A percentile compares a stretch with the other conserved stretches of the same genome.
These are phyloP conservation scores for Oryza rufipogon DNA, from an alignment of 176 grass and related monocot species.

Conservation along the genomic window DNA sequence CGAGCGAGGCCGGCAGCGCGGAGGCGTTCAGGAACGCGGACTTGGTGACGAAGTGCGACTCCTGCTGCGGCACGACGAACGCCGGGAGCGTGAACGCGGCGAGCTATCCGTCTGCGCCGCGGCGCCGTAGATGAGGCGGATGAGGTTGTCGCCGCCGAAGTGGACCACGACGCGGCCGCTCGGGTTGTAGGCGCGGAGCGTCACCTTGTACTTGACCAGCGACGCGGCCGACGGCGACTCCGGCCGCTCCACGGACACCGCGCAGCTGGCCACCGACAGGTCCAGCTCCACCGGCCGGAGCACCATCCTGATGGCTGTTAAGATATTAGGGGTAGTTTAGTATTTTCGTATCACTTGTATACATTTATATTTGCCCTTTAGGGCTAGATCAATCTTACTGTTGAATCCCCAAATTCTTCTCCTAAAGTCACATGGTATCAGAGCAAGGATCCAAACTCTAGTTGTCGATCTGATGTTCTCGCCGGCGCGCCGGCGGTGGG, in stretches of 20 bases:
- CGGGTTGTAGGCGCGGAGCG: slow-evolving; percentile 10
- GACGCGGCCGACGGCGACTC: not conserved
- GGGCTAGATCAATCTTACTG: too few relatives aligned
- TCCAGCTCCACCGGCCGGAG: slow-evolving; percentile 6
- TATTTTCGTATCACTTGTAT: too few relatives aligned
- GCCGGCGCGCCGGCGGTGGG: too few relatives aligned
- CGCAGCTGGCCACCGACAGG: not conserved
- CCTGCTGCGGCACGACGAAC: slow-evolving; percentile 10
- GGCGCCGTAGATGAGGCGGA: not conserved
- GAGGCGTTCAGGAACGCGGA: not conserved
- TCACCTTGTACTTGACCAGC: not conserved
- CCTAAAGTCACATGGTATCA: too few relatives aligned
- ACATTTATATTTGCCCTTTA: too few relatives aligned
- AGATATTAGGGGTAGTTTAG: too few relatives aligned
- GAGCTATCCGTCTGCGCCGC: not conserved
- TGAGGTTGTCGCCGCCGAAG: not conserved
- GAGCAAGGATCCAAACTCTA: too few relatives aligned
- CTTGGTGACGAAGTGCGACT: not conserved
- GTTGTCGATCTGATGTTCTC: too few relatives aligned
- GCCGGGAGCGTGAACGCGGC: not conserved
- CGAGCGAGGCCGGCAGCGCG: not conserved
- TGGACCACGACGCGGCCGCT: slow-evolving; percentile 24
- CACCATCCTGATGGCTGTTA: too few relatives aligned
- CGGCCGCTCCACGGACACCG: slow-evolving; percentile 4
- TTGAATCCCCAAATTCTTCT: too few relatives aligned